Conservation (phyloP, 192 early-diverging fungal genomes). For the Coemansia sp. region DNA sequence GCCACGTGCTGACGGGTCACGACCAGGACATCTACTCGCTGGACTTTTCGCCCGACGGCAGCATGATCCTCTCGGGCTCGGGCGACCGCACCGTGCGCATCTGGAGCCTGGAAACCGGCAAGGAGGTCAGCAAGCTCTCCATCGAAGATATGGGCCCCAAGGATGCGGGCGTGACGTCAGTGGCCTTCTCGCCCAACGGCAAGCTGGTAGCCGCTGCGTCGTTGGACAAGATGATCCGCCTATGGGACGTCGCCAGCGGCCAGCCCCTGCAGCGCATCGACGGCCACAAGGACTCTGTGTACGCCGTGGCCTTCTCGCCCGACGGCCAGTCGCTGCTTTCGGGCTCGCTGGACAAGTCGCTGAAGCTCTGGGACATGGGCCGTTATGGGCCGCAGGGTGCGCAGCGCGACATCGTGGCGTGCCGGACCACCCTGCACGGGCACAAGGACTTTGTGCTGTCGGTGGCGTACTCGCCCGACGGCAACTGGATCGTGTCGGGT, state of each 20-base stretch:
- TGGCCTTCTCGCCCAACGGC: conserved; percentile 89
- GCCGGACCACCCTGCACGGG: conserved; percentile 54
- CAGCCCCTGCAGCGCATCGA: conserved; percentile 82
- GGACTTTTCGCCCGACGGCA: conserved; percentile 91
- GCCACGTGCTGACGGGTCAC: conserved; percentile 77
- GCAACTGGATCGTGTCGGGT: conserved; percentile 88
- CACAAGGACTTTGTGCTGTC: conserved; percentile 97
- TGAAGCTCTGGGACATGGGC: conserved; percentile 90
- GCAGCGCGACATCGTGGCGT: conserved; percentile 29
- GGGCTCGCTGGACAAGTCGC: conserved; percentile 88
- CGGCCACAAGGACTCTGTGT: conserved; percentile 95
- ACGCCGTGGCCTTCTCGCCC: conserved; percentile 92
- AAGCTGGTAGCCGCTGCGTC: conserved; percentile 85
- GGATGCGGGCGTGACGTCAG: conserved; percentile 94
- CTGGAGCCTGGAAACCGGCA: conserved; percentile 83
- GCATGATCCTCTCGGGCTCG: conserved; percentile 85
- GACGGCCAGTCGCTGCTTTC: conserved; percentile 90
- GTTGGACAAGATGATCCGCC: conserved; percentile 88
- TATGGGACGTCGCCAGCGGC: conserved; percentile 82
- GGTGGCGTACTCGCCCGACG: conserved; percentile 81
- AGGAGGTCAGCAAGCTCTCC: conserved; percentile 67
- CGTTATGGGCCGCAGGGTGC: conserved; percentile 30
- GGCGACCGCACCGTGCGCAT: conserved; percentile 83
- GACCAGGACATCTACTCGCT: conserved; percentile 96
- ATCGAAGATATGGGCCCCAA: conserved; percentile 79